Evolutionary conservation across 75 land plant species (phyloP).

Genomic region (Pinus tabuliformis): DNA sequence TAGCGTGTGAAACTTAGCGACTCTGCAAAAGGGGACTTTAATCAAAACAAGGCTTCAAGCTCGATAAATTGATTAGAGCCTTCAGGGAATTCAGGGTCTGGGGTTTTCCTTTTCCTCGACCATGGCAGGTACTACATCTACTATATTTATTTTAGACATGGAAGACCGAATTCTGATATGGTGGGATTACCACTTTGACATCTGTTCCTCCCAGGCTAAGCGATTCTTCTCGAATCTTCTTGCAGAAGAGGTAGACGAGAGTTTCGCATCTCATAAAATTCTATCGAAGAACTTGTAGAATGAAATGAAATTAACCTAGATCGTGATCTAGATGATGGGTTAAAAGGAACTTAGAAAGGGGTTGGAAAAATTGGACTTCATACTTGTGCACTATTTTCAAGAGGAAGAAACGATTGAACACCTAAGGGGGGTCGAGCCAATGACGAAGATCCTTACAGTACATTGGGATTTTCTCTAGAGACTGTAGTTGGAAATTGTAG

Average conservation of each 20-base stretch:
- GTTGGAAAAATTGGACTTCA: no score
- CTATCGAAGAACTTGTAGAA: not conserved
- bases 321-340: not conserved
- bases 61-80: no score
- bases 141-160: conserved; percentile 91
- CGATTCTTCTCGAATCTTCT: conserved; percentile 93
- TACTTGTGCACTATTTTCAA: no score
- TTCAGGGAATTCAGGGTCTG: not conserved
- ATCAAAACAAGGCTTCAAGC: no score
- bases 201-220: conserved; percentile 85
- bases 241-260: conserved; percentile 75
- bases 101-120: not conserved
- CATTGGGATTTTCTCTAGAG: no score
- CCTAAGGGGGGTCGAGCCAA: no score
- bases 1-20: no score
- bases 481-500: no score
- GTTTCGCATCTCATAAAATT: not conserved
- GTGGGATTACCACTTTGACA: conserved; percentile 96
- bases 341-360: not conserved
- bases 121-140: conserved; percentile 97
- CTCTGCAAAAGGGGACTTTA: conserved; percentile 4
- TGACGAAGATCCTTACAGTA: no score
- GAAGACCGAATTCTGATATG: conserved; percentile 92
- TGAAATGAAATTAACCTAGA: not conserved
- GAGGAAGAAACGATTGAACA: no score